Evolutionary conservation across 257 asterid species (phyloP), one percentile per base, ranked within the genome.

Genomic region (Jaltomata sinuosa): DNA sequence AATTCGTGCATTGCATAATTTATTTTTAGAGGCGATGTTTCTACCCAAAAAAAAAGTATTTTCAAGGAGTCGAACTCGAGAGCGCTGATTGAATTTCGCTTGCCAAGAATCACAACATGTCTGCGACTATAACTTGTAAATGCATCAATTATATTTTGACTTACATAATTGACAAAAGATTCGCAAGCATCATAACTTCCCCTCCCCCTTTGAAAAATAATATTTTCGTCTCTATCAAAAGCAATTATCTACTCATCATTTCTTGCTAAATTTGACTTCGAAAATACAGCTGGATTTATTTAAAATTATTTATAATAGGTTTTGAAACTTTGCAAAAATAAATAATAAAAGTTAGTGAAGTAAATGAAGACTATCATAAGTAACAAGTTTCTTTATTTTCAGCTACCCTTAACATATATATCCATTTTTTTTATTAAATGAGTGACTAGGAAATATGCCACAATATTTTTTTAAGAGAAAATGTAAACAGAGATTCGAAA

Each of bases 1-100:
- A 14, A 1, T 27, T 62, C 4, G 0, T n/a, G 1, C 0, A 2
- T 62, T 25, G 0, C 21, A 15, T 5, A 11, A 8, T 1, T 14
- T 11, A 62, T 62, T 62, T 62, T 2, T 62, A 0, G 11, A 62
- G 29, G 4, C 38, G 0, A 27, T 0, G 3, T n/a, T n/a, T n/a
- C n/a, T n/a, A n/a, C n/a, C n/a, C n/a, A n/a, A n/a, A n/a, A n/a
- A n/a, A n/a, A n/a, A n/a, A n/a, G n/a, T n/a, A n/a, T 57, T 59
- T 59, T 11, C 34, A 0, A 61, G 11, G 16, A 61, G 27, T 6
- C 5, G 32, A 25, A 62, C 2, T 6, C 6, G 42, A 42, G 12
- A 42, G 1, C 10, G 27, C 5, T 12, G 38, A 62, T 29, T 62
- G 21, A 14, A 45, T 69, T 18, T 31, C 0, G 2, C 6, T 4